Percentiles rank a stretch among this genome's conserved stretches.
These are phyloP conservation scores for Calocybe gangraenosa DNA, from an alignment of 768 basidiomycete genomes.

Conservation along the genomic window DNA sequence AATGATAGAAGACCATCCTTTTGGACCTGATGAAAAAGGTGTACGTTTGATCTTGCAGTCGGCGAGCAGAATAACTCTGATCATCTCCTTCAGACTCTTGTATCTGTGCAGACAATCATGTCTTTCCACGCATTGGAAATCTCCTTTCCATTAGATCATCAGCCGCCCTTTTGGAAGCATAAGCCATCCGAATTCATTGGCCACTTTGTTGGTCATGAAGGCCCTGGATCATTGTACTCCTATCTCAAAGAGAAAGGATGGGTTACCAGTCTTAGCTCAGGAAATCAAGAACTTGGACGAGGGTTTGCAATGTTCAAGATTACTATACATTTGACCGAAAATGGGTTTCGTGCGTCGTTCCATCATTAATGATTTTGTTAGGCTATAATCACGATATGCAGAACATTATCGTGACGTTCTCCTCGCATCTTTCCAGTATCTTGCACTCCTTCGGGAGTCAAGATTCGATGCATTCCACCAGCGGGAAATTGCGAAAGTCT, in stretches of 20 bases:
- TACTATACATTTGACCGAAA: slow-evolving; percentile 74
- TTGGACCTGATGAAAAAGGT: slow-evolving; percentile 66
- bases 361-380: not conserved
- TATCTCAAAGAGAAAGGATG: slow-evolving; percentile 89
- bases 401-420: slow-evolving; percentile 75
- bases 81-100: slow-evolving; percentile 52
- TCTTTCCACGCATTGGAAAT: slow-evolving; percentile 81
- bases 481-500: slow-evolving; percentile 68
- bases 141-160: slow-evolving; percentile 71
- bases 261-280: slow-evolving; percentile 71
- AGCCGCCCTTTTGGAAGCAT: slow-evolving; percentile 69
- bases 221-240: slow-evolving; percentile 85
- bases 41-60: slow-evolving; percentile 38
- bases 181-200: slow-evolving; percentile 76
- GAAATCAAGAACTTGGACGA: slow-evolving; percentile 65
- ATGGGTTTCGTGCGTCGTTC: slow-evolving; percentile 72
- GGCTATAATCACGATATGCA: slow-evolving; percentile 27
- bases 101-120: slow-evolving; percentile 88
- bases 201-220: slow-evolving; percentile 90
- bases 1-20: slow-evolving; percentile 68
- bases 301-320: slow-evolving; percentile 90
- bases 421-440: slow-evolving; percentile 72
- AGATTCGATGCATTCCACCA: slow-evolving; percentile 64
- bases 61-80: not conserved
- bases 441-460: slow-evolving; percentile 62